Evolutionary conservation across 1,284 basidiomycete species (phyloP), one percentile per base, ranked within the genome.

Genomic region (Cryptococcus deneoformans): DNA sequence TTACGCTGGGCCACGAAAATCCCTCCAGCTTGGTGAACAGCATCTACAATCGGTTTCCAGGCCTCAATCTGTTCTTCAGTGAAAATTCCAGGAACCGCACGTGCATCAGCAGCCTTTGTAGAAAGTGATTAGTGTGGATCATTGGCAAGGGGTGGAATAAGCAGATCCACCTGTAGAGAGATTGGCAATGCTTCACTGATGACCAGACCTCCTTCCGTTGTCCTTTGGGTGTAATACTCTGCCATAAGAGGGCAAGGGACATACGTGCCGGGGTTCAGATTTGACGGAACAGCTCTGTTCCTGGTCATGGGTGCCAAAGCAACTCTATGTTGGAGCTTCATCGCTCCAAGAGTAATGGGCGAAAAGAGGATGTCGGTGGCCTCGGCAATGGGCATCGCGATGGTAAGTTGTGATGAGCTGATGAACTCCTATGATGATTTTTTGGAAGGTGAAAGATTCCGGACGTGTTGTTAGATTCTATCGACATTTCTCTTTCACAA

Each of bases 1-100:
- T 47, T 34, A 47, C 46, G 59, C 48, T 73, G 71, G 49, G 61
- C 59, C 52, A 66, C 67, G 54, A 73, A 64, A 16, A 65, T 38
- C 5, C 57, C 64, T 7, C 64, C 64, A 34, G 64, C 60, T 8
- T 54, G 54, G 49, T 73, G 67, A 7, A 72, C 69, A 1, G 53
- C 58, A 2, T 59, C 54, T 2, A 68, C 61, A 39, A 73, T 62
- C 10, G 55, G 47, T 36, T 54, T 66, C 71, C 71, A 73, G 4
- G 47, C 63, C 3, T 45, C 50, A 20, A 56, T 43, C 45, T 73
- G 71, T 52, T 73, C 69, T 16, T 57, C 39, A 1, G 64, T 71
- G 55, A 65, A 73, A 5, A 51, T 45, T 29, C 62, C 62, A 20
- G 62, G 62, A 5, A 64, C 61, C 9, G 2, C 12, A 29, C 24